phyloP scores from a whole-genome alignment of 305 asterid genomes.

The Andrographis paniculata region DNA sequence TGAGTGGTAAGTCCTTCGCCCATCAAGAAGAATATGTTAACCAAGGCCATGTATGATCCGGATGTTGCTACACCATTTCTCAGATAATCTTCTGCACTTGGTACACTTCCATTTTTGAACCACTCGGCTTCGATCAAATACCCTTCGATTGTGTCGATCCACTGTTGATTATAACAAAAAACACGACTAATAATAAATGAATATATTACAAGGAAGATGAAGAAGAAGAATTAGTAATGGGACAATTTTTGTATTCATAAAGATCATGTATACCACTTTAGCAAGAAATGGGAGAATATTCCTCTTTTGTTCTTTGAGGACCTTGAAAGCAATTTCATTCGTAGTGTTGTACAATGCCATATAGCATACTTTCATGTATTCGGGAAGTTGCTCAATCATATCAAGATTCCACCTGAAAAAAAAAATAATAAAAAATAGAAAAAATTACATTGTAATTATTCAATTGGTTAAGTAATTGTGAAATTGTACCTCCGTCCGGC shows the following conservation, averaged over 20 bases:
- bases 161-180: too few species aligned
- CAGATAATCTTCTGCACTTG: conserved; percentile 51
- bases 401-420: conserved; percentile 58
- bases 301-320: conserved; percentile 55
- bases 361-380: conserved; percentile 68
- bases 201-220: too few species aligned
- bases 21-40: conserved; percentile 51
- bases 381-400: conserved; percentile 53
- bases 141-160: conserved; percentile 66
- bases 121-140: conserved; percentile 64
- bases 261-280: background rate
- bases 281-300: conserved; percentile 42
- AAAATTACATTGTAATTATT: too few species aligned
- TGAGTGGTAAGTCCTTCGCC: conserved; percentile 49
- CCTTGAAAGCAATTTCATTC: conserved; percentile 50
- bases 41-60: conserved; percentile 58
- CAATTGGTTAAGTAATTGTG: too few species aligned
- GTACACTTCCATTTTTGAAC: conserved; percentile 41
- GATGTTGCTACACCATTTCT: conserved; percentile 60
- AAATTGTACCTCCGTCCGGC: too few species aligned
- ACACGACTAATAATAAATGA: too few species aligned
- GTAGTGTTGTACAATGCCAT: conserved; percentile 63
- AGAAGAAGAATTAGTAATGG: background rate
- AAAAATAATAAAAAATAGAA: too few species aligned
- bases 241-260: conserved; percentile 23